Conservation (phyloP, 2,329 filamentous ascomycete species). For the Didymella pomorum region DNA sequence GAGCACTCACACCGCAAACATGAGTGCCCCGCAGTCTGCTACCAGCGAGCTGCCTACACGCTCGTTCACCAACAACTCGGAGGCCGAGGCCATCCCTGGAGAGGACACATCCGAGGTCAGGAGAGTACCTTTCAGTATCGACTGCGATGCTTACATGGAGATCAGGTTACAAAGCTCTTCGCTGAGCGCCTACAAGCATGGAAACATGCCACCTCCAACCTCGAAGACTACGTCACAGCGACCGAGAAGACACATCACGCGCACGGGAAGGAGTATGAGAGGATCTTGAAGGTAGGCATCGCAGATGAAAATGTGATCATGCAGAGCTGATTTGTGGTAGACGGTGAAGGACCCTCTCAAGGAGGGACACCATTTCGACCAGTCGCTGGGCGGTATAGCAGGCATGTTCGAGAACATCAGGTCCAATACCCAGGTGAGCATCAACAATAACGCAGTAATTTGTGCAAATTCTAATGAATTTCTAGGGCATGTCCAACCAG, state of each 20-base stretch:
- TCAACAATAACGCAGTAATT: background rate
- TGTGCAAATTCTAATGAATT: slow-evolving; percentile 9
- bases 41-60: slow-evolving; percentile 43
- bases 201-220: slow-evolving; percentile 91
- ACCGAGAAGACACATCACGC: slow-evolving; percentile 86
- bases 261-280: slow-evolving; percentile 94
- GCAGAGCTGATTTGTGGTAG: slow-evolving; percentile 55
- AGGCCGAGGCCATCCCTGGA: slow-evolving; percentile 58
- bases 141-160: background rate
- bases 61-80: slow-evolving; percentile 44
- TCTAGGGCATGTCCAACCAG: slow-evolving; percentile 80
- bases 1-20: slow-evolving; percentile 16
- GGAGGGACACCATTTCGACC: slow-evolving; percentile 93
- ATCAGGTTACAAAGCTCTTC: slow-evolving; percentile 66
- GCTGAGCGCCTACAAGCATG: slow-evolving; percentile 89
- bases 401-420: slow-evolving; percentile 95
- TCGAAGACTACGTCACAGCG: slow-evolving; percentile 87
- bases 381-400: slow-evolving; percentile 83
- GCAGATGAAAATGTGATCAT: rapidly evolving
- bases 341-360: slow-evolving; percentile 84
- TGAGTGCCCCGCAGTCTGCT: slow-evolving; percentile 47
- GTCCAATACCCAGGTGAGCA: slow-evolving; percentile 77
- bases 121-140: background rate
- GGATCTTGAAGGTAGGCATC: slow-evolving; percentile 76
- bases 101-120: slow-evolving; percentile 57